phyloP scores from a whole-genome alignment of 768 basidiomycete species.

The Chalciporus piperatus region DNA sequence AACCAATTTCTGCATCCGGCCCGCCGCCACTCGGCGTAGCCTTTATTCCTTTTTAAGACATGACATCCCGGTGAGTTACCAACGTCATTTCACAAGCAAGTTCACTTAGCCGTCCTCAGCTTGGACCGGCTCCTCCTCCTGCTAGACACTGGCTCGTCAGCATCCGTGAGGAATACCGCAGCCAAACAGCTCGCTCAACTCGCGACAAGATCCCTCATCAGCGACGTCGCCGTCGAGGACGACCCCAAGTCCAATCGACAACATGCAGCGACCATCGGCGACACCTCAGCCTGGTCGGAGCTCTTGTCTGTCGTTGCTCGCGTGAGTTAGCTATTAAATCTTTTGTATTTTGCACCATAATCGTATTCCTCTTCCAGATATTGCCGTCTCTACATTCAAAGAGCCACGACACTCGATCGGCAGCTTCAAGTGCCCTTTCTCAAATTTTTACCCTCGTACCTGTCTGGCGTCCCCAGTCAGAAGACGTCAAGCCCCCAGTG shows the following conservation, averaged over 20 bases:
- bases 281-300: constrained; percentile 84
- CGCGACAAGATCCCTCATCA: constrained; percentile 80
- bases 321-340: constrained; percentile 40
- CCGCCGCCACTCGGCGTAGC: constrained; percentile 48
- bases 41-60: constrained; percentile 53
- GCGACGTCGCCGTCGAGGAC: constrained; percentile 78
- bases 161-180: constrained; percentile 88
- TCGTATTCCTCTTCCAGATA: constrained; percentile 48
- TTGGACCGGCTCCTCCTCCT: constrained; percentile 96
- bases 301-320: constrained; percentile 88
- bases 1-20: constrained; percentile 35
- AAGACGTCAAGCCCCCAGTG: constrained; percentile 21
- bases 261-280: constrained; percentile 54
- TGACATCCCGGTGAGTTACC: constrained; percentile 69
- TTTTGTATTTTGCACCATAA: background rate
- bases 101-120: constrained; percentile 40
- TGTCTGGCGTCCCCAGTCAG: constrained; percentile 54
- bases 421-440: constrained; percentile 85
- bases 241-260: constrained; percentile 63
- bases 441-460: constrained; percentile 85
- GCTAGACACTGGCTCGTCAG: constrained; percentile 91
- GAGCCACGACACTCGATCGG: constrained; percentile 87
- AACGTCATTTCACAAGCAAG: constrained; percentile 1
- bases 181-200: constrained; percentile 94
- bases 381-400: constrained; percentile 89